A percentile compares a stretch with the other conserved stretches of the same genome.
phyloP scores from a whole-genome alignment of 306 rosid species.

The Quercus cerris region DNA sequence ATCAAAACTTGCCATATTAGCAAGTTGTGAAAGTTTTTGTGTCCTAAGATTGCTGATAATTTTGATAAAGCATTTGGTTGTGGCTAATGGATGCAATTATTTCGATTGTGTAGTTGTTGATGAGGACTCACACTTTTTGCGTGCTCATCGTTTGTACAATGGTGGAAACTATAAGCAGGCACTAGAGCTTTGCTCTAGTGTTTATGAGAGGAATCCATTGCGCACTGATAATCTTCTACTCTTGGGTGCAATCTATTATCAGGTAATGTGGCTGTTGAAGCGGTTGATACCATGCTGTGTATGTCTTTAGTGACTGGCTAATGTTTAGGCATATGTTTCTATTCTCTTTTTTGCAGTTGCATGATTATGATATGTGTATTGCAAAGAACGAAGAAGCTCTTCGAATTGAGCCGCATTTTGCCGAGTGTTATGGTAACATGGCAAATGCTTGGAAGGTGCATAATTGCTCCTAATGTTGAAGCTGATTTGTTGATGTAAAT shows the following conservation, averaged over 20 bases:
- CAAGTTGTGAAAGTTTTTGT: too few species aligned
- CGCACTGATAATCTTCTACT: conserved; percentile 93
- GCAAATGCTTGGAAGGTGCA: conserved; percentile 98
- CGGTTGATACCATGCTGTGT: too few species aligned
- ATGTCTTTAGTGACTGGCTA: too few species aligned
- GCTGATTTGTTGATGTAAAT: neutral
- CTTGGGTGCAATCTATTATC: conserved; percentile 91
- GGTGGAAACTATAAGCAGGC: conserved; percentile 85
- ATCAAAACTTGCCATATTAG: too few species aligned
- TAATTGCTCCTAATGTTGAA: too few species aligned
- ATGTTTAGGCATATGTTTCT: neutral
- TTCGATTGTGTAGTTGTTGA: conserved; percentile 53
- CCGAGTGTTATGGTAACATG: conserved; percentile 98
- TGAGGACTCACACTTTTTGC: conserved; percentile 74
- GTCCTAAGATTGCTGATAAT: too few species aligned
- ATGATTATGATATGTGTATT: conserved; percentile 90
- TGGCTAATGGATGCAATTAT: too few species aligned
- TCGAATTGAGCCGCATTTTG: conserved; percentile 78
- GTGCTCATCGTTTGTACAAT: conserved; percentile 92
- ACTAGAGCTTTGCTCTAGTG: conserved; percentile 69
- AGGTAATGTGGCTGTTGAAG: conserved; percentile 39
- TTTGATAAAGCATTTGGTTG: too few species aligned
- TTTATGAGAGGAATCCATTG: conserved; percentile 75
- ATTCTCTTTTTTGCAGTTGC: conserved; percentile 50
- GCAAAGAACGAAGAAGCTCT: conserved; percentile 95